Conservation (phyloP, 2,329 filamentous ascomycete genomes). For the Clonostachys rhizophaga region DNA sequence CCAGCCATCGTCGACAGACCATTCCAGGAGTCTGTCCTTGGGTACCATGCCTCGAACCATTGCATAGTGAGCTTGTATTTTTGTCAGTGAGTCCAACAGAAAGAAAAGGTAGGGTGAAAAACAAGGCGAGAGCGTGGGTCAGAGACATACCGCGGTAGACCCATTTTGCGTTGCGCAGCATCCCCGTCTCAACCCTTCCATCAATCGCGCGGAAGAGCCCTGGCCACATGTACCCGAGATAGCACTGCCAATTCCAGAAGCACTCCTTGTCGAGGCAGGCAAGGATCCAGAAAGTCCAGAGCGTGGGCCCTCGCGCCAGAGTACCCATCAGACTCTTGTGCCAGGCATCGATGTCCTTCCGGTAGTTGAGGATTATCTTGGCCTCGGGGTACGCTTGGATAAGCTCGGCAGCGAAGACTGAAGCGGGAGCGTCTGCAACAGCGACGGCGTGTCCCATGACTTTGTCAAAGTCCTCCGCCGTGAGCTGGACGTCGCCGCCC, state of each 20-base stretch:
- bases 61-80: constrained; percentile 16
- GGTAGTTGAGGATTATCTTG: constrained; percentile 35
- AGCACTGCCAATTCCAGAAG: constrained; percentile 18
- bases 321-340: constrained; percentile 19
- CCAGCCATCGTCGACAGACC: constrained; percentile 23
- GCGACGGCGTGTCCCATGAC: constrained; percentile 21
- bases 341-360: constrained; percentile 31
- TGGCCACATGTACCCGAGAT: constrained; percentile 18
- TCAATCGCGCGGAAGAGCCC: constrained; percentile 18
- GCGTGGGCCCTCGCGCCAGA: constrained; percentile 10
- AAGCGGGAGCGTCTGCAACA: constrained; percentile 33
- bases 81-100: not conserved
- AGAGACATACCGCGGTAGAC: constrained; percentile 11
- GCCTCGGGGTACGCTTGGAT: constrained; percentile 41
- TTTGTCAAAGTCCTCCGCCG: constrained; percentile 15
- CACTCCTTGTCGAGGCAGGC: constrained; percentile 13
- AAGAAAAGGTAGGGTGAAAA: not conserved
- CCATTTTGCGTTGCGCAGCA: constrained; percentile 9
- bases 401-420: constrained; percentile 33
- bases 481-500: constrained; percentile 7
- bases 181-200: constrained; percentile 11
- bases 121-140: not conserved
- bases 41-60: constrained; percentile 22
- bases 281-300: constrained; percentile 6
- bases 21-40: constrained; percentile 15